Evolutionary conservation across 192 early-diverging fungal species (phyloP).

Genomic region (Entomortierella parvispora): DNA sequence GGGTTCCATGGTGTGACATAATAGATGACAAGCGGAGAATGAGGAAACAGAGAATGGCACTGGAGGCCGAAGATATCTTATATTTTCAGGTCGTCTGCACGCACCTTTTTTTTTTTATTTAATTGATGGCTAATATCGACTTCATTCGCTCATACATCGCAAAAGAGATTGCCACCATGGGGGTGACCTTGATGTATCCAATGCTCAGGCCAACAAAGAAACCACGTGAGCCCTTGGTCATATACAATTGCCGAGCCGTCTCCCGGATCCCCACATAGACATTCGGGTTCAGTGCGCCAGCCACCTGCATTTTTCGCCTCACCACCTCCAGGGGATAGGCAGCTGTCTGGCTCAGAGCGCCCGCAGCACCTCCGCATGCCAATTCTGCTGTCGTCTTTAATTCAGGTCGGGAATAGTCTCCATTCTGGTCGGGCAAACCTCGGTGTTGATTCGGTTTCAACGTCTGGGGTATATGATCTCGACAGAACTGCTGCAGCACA

Average conservation of each 20-base stretch:
- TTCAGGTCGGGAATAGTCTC: conserved; percentile 58
- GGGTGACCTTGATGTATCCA: conserved; percentile 95
- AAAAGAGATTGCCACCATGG: conserved; percentile 92
- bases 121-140: conserved; percentile 60
- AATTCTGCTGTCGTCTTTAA: conserved; percentile 83
- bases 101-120: too few relatives aligned
- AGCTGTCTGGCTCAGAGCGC: conserved; percentile 83
- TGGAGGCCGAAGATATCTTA: too few relatives aligned
- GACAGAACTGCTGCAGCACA: conserved; percentile 69
- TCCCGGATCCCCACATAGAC: conserved; percentile 62
- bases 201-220: conserved; percentile 98
- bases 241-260: conserved; percentile 73
- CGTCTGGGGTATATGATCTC: conserved; percentile 51
- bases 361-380: conserved; percentile 83
- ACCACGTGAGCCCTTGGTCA: conserved; percentile 75
- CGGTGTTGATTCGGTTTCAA: conserved; percentile 22
- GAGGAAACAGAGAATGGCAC: too few relatives aligned
- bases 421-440: conserved; percentile 36
- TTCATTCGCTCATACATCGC: conserved; percentile 89
- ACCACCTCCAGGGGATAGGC: conserved; percentile 96
- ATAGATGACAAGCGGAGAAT: too few relatives aligned
- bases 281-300: conserved; percentile 67
- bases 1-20: too few relatives aligned
- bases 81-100: too few relatives aligned
- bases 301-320: conserved; percentile 86